Percentiles rank a stretch among this genome's conserved stretches.
Evolutionary conservation across 1,284 basidiomycete genomes (phyloP).

Genomic region (Rhizopogon hawkerae): DNA sequence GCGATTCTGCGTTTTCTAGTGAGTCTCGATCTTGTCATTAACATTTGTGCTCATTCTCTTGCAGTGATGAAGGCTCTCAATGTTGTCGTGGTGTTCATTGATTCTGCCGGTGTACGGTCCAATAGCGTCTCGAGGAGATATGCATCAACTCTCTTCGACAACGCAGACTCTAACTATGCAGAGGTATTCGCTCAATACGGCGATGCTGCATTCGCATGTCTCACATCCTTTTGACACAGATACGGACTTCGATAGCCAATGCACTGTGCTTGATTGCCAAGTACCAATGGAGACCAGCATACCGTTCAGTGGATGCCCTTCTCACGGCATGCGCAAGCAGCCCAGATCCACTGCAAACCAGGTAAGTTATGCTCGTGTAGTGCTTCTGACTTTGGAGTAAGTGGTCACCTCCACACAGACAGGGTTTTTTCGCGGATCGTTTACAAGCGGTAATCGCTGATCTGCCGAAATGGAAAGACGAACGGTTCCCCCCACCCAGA

Average conservation of each 20-base stretch:
- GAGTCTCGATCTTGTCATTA: constrained; percentile 21
- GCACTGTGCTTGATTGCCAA: constrained; percentile 57
- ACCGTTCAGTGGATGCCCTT: constrained; percentile 59
- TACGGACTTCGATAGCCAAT: constrained; percentile 64
- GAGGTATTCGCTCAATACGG: constrained; percentile 44
- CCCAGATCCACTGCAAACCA: constrained; percentile 58
- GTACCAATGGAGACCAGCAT: constrained; percentile 70
- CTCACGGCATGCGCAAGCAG: constrained; percentile 52
- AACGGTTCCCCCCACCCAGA: constrained; percentile 78
- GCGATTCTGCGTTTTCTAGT: constrained; percentile 72
- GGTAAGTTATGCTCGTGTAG: constrained; percentile 29
- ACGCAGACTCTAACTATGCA: constrained; percentile 74
- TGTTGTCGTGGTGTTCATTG: constrained; percentile 51
- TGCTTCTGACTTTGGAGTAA: constrained; percentile 3
- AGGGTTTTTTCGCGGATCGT: constrained; percentile 48
- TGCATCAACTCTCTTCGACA: constrained; percentile 63
- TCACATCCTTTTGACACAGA: constrained; percentile 32
- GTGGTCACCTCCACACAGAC: constrained; percentile 30
- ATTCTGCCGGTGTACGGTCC: constrained; percentile 55
- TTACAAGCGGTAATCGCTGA: constrained; percentile 47
- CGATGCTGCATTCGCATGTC: background rate
- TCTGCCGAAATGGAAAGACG: constrained; percentile 60
- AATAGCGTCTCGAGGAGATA: constrained; percentile 61
- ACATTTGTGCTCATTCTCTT: constrained; percentile 9
- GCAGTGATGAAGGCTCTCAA: constrained; percentile 64